These are phyloP conservation scores for Cryptosporidium bovis DNA, from an alignment of 169 alveolate genomes.

Conservation along the genomic window DNA sequence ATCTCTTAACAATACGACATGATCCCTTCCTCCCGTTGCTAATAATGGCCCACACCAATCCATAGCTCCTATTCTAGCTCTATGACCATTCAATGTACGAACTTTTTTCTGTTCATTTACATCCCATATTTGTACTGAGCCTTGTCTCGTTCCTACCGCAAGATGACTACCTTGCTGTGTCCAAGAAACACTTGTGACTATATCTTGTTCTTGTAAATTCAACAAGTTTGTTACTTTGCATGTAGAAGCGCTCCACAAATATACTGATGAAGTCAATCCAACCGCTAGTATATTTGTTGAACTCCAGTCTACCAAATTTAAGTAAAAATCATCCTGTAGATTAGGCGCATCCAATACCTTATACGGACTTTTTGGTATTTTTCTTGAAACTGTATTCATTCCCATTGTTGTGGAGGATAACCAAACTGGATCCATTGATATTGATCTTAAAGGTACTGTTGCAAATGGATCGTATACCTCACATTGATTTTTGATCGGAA, in stretches of 20 bases:
- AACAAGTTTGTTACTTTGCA: conserved; percentile 88
- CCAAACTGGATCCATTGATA: conserved; percentile 71
- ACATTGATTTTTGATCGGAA: conserved; percentile 14
- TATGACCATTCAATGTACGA: conserved; percentile 88
- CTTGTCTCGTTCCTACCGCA: conserved; percentile 89
- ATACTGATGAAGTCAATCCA: conserved; percentile 90
- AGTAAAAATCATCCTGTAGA: conserved; percentile 91
- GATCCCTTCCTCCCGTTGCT: conserved; percentile 93
- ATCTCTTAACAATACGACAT: conserved; percentile 88
- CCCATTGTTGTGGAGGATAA: conserved; percentile 53
- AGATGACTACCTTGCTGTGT: conserved; percentile 87
- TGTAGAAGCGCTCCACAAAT: conserved; percentile 91
- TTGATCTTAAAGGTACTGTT: conserved; percentile 66
- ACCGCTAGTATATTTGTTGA: conserved; percentile 88
- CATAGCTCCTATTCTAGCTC: conserved; percentile 91
- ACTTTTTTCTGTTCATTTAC: conserved; percentile 75
- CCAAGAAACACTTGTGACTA: conserved; percentile 91
- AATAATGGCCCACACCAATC: conserved; percentile 90
- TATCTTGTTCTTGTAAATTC: conserved; percentile 85
- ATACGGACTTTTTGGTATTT: conserved; percentile 76
- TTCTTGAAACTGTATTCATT: conserved; percentile 66
- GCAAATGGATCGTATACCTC: conserved; percentile 73
- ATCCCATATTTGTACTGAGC: conserved; percentile 89
- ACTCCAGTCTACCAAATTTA: conserved; percentile 90
- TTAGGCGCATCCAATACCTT: conserved; percentile 92